phyloP scores from a whole-genome alignment of 2,329 filamentous ascomycete genomes.

The Ophidiomyces ophidiicola region DNA sequence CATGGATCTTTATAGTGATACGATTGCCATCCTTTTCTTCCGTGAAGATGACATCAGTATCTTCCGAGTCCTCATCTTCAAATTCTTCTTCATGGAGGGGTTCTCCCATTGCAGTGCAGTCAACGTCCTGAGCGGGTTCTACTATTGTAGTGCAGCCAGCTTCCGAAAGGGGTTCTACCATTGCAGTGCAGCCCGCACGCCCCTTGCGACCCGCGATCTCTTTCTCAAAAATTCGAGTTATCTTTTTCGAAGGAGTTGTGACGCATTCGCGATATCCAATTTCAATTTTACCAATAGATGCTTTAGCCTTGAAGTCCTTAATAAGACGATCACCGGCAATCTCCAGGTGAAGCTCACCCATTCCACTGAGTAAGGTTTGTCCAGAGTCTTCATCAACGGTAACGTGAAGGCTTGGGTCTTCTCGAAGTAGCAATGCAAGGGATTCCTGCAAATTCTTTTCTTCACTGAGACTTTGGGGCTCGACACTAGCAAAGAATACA shows the following conservation, averaged over 20 bases:
- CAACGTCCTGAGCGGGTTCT: conserved; percentile 61
- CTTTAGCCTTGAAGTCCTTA: conserved; percentile 79
- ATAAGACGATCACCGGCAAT: conserved; percentile 80
- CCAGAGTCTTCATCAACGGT: conserved; percentile 78
- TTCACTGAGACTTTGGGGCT: conserved; percentile 63
- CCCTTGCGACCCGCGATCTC: conserved; percentile 68
- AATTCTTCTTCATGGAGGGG: conserved; percentile 29
- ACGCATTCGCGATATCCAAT: conserved; percentile 89
- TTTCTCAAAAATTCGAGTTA: conserved; percentile 59
- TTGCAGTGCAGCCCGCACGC: conserved; percentile 61
- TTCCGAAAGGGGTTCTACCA: conserved; percentile 47
- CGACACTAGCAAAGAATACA: conserved; percentile 92
- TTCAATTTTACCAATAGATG: conserved; percentile 74
- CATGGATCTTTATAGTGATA: conserved; percentile 45
- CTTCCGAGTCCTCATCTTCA: conserved; percentile 11
- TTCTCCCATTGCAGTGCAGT: conserved; percentile 56
- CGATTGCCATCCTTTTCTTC: conserved; percentile 57
- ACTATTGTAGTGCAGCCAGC: conserved; percentile 54
- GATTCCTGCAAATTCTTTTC: conserved; percentile 68
- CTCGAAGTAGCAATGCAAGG: conserved; percentile 65
- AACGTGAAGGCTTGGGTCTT: conserved; percentile 85
- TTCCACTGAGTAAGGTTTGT: conserved; percentile 84
- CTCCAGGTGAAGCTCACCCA: conserved; percentile 92
- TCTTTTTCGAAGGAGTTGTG: conserved; percentile 43
- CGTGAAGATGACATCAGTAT: conserved; percentile 28